These are phyloP conservation scores for Amaranthus cruentus DNA, from an alignment of 148 eudicot genomes.

Conservation along the genomic window DNA sequence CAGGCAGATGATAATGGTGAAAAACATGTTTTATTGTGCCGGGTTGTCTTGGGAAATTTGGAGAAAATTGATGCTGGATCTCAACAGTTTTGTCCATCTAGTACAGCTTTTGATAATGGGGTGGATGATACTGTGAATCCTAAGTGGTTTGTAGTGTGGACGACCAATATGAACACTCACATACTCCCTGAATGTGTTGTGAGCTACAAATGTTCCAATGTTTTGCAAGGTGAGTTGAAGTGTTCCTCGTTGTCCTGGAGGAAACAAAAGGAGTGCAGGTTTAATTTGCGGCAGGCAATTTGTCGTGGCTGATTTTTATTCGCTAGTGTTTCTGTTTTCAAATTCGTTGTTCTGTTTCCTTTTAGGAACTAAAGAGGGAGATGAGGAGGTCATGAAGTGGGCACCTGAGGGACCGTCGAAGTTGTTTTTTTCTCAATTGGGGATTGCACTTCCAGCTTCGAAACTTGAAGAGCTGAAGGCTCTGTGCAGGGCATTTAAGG, in stretches of 20 bases:
- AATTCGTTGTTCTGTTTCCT: background rate
- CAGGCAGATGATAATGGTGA: slow-evolving; percentile 56
- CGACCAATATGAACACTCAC: slow-evolving; percentile 55
- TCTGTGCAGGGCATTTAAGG: slow-evolving; percentile 43
- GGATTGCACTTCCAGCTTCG: slow-evolving; percentile 33
- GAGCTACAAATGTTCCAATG: slow-evolving; percentile 42
- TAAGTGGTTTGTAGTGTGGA: slow-evolving; percentile 59
- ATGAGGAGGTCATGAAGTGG: slow-evolving; percentile 21
- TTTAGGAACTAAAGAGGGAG: slow-evolving; percentile 26
- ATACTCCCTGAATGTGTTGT: slow-evolving; percentile 61
- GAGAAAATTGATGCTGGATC: slow-evolving; percentile 60
- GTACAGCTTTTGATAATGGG: slow-evolving; percentile 47
- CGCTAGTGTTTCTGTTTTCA: background rate
- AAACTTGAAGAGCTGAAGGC: slow-evolving; percentile 30
- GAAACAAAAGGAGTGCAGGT: background rate
- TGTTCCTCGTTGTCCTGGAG: background rate
- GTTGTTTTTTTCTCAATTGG: slow-evolving; percentile 35
- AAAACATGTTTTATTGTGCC: slow-evolving; percentile 54
- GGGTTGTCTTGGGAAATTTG: slow-evolving; percentile 52
- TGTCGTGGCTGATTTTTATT: background rate
- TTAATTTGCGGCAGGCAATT: background rate
- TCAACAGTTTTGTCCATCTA: slow-evolving; percentile 46
- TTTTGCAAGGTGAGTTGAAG: slow-evolving; percentile 31
- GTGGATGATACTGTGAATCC: slow-evolving; percentile 55
- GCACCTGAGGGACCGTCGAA: slow-evolving; percentile 23